Conservation (phyloP, 371 early-diverging fungal genomes). For the Parasitella parasitica region DNA sequence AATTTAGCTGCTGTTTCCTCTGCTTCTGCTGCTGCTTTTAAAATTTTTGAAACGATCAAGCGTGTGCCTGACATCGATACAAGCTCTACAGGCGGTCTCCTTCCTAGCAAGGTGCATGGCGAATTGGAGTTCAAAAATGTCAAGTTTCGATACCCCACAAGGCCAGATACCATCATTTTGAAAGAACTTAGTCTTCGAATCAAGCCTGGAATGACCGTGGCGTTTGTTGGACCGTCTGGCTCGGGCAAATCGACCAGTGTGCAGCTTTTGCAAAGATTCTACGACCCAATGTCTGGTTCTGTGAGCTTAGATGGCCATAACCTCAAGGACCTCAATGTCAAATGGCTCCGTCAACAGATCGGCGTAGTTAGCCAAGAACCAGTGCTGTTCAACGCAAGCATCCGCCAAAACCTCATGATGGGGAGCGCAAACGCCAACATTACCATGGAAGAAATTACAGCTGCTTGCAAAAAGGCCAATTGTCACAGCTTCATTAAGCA, state of each 20-base stretch:
- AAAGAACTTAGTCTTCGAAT: slow-evolving; percentile 59
- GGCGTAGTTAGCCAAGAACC: slow-evolving; percentile 91
- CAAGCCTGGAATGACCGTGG: slow-evolving; percentile 73
- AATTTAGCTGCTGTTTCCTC: slow-evolving; percentile 57
- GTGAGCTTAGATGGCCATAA: slow-evolving; percentile 73
- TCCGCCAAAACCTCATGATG: slow-evolving; percentile 75
- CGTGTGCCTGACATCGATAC: slow-evolving; percentile 68
- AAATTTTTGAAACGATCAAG: slow-evolving; percentile 78
- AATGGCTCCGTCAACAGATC: slow-evolving; percentile 74
- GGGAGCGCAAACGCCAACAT: slow-evolving; percentile 44
- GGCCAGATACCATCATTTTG: slow-evolving; percentile 68
- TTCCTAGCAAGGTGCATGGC: slow-evolving; percentile 48
- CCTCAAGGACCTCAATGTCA: slow-evolving; percentile 62
- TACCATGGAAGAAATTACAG: slow-evolving; percentile 54
- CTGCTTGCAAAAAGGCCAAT: slow-evolving; percentile 64
- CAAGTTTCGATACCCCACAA: slow-evolving; percentile 71
- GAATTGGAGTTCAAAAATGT: slow-evolving; percentile 72
- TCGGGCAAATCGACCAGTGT: slow-evolving; percentile 90
- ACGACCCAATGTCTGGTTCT: slow-evolving; percentile 65
- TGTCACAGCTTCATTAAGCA: slow-evolving; percentile 74
- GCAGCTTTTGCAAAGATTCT: slow-evolving; percentile 87
- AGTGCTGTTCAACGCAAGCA: slow-evolving; percentile 77
- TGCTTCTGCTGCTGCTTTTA: slow-evolving; percentile 66
- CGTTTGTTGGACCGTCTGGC: slow-evolving; percentile 83
- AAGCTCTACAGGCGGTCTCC: slow-evolving; percentile 47